phyloP scores from a whole-genome alignment of 163 green algal genomes.

The Chloroidium sp. region DNA sequence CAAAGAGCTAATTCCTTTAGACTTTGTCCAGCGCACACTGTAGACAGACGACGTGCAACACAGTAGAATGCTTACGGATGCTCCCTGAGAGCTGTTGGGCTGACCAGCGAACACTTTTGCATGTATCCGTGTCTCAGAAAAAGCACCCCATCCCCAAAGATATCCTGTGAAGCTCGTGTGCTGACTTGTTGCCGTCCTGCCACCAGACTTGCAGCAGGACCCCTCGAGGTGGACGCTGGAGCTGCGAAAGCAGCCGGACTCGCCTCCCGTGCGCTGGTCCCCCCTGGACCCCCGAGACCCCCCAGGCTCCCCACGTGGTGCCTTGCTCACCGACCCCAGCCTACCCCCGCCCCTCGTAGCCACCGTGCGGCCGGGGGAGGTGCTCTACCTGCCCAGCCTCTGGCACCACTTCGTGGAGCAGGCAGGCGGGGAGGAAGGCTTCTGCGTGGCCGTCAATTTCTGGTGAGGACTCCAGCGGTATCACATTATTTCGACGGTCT shows the following conservation, averaged over 20 bases:
- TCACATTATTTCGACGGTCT: no score
- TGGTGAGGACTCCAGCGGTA: conserved; percentile 29
- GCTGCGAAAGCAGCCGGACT: not conserved
- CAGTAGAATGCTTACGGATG: no score
- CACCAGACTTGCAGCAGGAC: not conserved
- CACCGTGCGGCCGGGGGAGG: conserved; percentile 34
- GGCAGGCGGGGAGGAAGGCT: conserved; percentile 3
- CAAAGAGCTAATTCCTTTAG: no score
- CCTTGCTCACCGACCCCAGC: conserved; percentile 12
- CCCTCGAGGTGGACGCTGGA: not conserved
- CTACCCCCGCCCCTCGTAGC: conserved; percentile 29
- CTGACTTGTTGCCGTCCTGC: not conserved
- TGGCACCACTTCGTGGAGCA: conserved; percentile 50
- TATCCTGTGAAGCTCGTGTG: no score
- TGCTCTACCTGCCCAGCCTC: conserved; percentile 47
- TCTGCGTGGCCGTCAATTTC: conserved; percentile 42
- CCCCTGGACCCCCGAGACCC: not conserved
- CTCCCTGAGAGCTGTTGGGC: no score
- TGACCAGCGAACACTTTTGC: no score
- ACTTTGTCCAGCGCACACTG: no score
- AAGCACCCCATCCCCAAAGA: no score
- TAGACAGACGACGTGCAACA: no score
- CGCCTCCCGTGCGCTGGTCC: not conserved
- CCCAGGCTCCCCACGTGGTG: no score
- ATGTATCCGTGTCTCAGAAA: no score